phyloP scores from a whole-genome alignment of 495 filamentous ascomycete species.

The Neurospora discreta region DNA sequence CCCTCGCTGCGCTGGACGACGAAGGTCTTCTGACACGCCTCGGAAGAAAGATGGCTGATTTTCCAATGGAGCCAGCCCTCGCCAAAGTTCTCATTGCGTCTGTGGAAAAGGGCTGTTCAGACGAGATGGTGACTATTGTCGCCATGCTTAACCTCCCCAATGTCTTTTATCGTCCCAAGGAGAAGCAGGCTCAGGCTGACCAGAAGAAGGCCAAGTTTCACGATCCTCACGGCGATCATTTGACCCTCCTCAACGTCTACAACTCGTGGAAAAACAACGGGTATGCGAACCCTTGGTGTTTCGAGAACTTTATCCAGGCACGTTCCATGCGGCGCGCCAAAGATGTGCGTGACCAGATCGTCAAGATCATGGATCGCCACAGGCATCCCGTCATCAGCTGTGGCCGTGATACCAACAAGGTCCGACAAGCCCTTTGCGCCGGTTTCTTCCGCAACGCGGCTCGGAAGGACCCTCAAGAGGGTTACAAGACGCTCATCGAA shows the following conservation, averaged over 20 bases:
- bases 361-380: conserved; percentile 87
- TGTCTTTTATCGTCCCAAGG: conserved; percentile 90
- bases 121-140: conserved; percentile 89
- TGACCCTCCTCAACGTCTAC: conserved; percentile 93
- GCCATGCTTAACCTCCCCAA: conserved; percentile 82
- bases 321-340: conserved; percentile 76
- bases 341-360: conserved; percentile 84
- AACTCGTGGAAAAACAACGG: conserved; percentile 81
- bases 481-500: conserved; percentile 93
- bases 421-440: conserved; percentile 82
- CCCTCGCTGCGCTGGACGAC: conserved; percentile 83
- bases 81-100: conserved; percentile 85
- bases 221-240: conserved; percentile 86
- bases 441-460: conserved; percentile 95
- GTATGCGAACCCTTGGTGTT: conserved; percentile 83
- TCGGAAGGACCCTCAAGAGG: conserved; percentile 89
- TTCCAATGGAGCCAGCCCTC: conserved; percentile 79
- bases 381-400: conserved; percentile 70
- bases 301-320: conserved; percentile 95
- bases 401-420: conserved; percentile 73
- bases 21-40: conserved; percentile 90
- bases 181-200: conserved; percentile 91
- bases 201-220: conserved; percentile 98
- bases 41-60: conserved; percentile 95
- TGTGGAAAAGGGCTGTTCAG: conserved; percentile 77